Conservation (phyloP, 2,329 filamentous ascomycete species). For the Pseudogymnoascus sp. region DNA sequence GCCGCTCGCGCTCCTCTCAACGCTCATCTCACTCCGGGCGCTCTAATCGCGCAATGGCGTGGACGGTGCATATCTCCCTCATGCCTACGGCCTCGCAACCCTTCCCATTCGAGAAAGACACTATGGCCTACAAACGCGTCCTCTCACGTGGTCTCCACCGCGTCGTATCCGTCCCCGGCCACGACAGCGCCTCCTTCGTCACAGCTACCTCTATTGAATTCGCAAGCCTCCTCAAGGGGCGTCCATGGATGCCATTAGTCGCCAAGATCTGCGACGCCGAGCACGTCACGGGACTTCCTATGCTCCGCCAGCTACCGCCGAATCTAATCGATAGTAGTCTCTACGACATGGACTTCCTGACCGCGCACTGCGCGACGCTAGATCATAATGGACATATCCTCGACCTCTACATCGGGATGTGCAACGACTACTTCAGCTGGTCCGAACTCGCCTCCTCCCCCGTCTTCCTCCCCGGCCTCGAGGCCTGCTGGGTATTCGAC, state of each 20-base stretch:
- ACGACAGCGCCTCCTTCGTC: conserved; percentile 40
- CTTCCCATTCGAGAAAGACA: conserved; percentile 54
- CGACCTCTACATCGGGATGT: conserved; percentile 52
- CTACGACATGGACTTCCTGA: conserved; percentile 45
- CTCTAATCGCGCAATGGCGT: conserved; percentile 30
- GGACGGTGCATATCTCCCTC: conserved; percentile 53
- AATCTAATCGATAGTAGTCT: conserved; percentile 30
- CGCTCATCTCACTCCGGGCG: conserved; percentile 18
- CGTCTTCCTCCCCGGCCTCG: conserved; percentile 42
- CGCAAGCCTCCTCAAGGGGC: conserved; percentile 38
- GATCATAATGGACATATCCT: conserved; percentile 46
- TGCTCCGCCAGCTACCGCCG: conserved; percentile 45
- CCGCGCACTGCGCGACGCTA: conserved; percentile 45
- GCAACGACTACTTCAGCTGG: conserved; percentile 47
- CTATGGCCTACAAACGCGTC: conserved; percentile 51
- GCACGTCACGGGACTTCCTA: conserved; percentile 46
- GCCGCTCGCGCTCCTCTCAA: background rate
- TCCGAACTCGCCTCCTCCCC: conserved; percentile 36
- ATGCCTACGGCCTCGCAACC: conserved; percentile 44
- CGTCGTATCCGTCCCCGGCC: conserved; percentile 44
- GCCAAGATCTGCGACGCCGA: conserved; percentile 49
- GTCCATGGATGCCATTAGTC: conserved; percentile 49
- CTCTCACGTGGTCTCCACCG: conserved; percentile 51
- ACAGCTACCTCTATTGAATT: conserved; percentile 43
- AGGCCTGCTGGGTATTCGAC: conserved; percentile 46